A percentile compares a stretch with the other conserved stretches of the same genome.
These are phyloP conservation scores for Ascochyta viciae-villosae DNA, from an alignment of 2,329 filamentous ascomycete species.

Conservation along the genomic window DNA sequence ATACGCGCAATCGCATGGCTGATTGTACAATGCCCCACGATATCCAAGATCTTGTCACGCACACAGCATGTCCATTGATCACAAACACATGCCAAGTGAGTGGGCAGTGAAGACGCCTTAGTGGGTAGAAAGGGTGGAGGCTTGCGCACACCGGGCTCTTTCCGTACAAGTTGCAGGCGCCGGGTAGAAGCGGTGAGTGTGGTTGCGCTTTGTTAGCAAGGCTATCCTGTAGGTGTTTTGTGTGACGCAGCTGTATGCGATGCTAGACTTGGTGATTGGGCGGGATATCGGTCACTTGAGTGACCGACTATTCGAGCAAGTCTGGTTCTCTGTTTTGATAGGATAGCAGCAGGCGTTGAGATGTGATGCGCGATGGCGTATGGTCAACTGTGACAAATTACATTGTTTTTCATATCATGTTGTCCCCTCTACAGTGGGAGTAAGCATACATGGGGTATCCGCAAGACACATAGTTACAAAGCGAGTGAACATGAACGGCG, in stretches of 20 bases:
- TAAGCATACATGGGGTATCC: constrained; percentile 18
- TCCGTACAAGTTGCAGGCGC: constrained; percentile 10
- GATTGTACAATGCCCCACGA: constrained; percentile 7
- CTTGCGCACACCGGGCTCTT: constrained; percentile 5
- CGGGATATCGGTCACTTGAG: neutral
- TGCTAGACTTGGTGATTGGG: neutral
- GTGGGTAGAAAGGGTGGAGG: constrained; percentile 3
- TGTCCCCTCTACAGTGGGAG: constrained; percentile 9
- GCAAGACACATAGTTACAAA: constrained; percentile 5
- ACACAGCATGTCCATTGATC: neutral
- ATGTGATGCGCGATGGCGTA: neutral
- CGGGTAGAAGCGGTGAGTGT: constrained; percentile 12
- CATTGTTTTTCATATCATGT: neutral
- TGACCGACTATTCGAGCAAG: neutral
- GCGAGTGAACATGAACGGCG: neutral
- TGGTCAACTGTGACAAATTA: constrained; percentile 2
- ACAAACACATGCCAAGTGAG: constrained; percentile 1
- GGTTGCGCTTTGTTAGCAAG: constrained; percentile 10
- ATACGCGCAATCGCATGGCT: constrained; percentile 12
- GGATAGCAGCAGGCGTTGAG: neutral
- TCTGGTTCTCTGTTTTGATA: neutral
- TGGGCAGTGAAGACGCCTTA: neutral
- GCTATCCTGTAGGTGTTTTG: constrained; percentile 8
- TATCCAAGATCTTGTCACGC: neutral
- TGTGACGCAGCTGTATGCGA: constrained; percentile 4